Evolutionary conservation across 1,284 basidiomycete genomes (phyloP), one percentile per base, ranked within the genome.

Genomic region (Heliocybe sulcata): DNA sequence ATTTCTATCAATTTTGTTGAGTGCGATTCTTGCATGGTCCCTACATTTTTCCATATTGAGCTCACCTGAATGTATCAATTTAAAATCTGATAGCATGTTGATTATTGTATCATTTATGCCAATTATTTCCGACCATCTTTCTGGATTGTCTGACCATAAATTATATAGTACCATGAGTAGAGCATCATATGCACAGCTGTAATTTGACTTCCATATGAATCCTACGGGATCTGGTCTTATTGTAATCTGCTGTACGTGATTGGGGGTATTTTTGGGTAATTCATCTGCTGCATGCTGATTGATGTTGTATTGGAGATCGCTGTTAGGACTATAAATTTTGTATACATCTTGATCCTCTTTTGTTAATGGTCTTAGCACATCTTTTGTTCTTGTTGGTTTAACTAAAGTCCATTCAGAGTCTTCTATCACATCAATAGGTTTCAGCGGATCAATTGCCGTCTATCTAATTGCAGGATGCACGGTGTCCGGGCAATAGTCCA

Each of bases 401-500:
- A 19, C 8, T 47, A 47, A 47, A 9, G 9, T 25, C 33, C 33
- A 35, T 35, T 35, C 16, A 9, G 23, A 8, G 19, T 47, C 16
- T 10, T 25, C 16, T 11, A 25, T 11, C 9, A 47, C 8, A 19
- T 47, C 45, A 25, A 25, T 25, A 19, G 20, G 45, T 19, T 47
- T 8, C 11, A 19, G 19, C 8, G n/a, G 33, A 16, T 35, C 16
- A 35, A 16, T 16, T 35, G 9, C 16, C 14, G 14, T 23, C 20
- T 20, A 23, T 26, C 9, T n/a, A 10, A 47, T 47, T 9, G n/a
- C 49, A 42, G 16, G 20, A 20, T 33, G 49, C 57, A 61, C 62
- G 63, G 3, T 31, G 29, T 10, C 63, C 50, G 14, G 51, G n/a
- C 51, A 63, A 61, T 27, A 35, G 20, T 11, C 35, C 23, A 27